These are phyloP conservation scores for Fusarium domesticum DNA, from an alignment of 2,329 filamentous ascomycete genomes.

Conservation along the genomic window DNA sequence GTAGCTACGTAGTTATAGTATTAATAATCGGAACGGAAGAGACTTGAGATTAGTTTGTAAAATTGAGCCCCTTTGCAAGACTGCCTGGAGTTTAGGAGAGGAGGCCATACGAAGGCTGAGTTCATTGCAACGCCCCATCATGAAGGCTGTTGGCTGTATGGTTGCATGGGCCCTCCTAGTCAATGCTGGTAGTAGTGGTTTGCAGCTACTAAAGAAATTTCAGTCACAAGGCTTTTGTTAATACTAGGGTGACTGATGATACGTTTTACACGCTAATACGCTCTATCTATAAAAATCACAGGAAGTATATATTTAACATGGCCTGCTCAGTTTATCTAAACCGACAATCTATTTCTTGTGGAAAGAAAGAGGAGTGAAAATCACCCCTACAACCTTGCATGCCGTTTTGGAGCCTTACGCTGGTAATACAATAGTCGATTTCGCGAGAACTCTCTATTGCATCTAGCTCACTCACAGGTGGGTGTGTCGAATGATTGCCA, in stretches of 20 bases:
- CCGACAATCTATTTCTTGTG: too few species aligned
- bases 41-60: neutral
- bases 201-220: neutral
- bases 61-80: neutral
- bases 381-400: too few species aligned
- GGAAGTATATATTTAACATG: too few species aligned
- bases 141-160: conserved; percentile 1
- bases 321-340: too few species aligned
- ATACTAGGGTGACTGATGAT: neutral
- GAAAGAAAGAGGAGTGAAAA: too few species aligned
- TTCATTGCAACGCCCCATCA: neutral
- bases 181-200: neutral
- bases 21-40: neutral
- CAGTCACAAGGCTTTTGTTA: neutral
- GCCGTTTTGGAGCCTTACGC: too few species aligned
- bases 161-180: neutral
- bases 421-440: too few species aligned
- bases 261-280: neutral
- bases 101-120: neutral
- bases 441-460: too few species aligned
- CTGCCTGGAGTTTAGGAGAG: neutral
- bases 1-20: neutral
- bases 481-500: too few species aligned
- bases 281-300: too few species aligned
- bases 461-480: too few species aligned